Evolutionary conservation across 768 basidiomycete species (phyloP).

Genomic region (Leccinum boreale): DNA sequence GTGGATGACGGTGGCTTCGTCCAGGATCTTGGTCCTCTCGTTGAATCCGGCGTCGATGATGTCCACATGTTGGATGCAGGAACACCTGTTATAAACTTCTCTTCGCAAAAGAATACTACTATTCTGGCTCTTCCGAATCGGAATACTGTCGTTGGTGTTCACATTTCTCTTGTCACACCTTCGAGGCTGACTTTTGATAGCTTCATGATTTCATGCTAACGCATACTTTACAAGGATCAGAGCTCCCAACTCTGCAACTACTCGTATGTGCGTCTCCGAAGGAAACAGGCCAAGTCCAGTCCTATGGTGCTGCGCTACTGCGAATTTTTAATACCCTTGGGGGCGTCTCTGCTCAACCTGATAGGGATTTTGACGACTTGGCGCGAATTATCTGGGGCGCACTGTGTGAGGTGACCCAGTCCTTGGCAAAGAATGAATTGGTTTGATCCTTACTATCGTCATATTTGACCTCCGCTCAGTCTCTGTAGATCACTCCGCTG

Average conservation of each 20-base stretch:
- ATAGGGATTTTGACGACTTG: slow-evolving; percentile 17
- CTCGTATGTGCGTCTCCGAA: slow-evolving; percentile 41
- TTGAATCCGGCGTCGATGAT: slow-evolving; percentile 31
- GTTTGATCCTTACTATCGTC: slow-evolving; percentile 33
- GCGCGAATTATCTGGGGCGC: slow-evolving; percentile 32
- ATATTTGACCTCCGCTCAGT: slow-evolving; percentile 6
- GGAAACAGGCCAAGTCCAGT: slow-evolving; percentile 21
- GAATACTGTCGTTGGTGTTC: slow-evolving; percentile 50
- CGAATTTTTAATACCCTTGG: slow-evolving; percentile 32
- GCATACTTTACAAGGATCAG: slow-evolving; percentile 42
- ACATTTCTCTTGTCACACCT: not conserved
- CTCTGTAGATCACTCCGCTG: slow-evolving; percentile 42
- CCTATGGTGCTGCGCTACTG: slow-evolving; percentile 43
- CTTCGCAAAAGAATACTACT: slow-evolving; percentile 31
- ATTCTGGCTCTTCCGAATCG: slow-evolving; percentile 45
- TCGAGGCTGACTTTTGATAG: slow-evolving; percentile 32
- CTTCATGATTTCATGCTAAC: slow-evolving; percentile 59
- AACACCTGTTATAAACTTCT: slow-evolving; percentile 4
- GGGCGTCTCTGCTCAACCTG: slow-evolving; percentile 17
- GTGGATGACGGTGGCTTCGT: slow-evolving; percentile 9
- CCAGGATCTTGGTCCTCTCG: slow-evolving; percentile 13
- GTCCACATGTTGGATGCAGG: slow-evolving; percentile 33
- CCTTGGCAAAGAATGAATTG: slow-evolving; percentile 36
- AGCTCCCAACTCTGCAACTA: slow-evolving; percentile 48
- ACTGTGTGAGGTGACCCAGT: slow-evolving; percentile 38